Base-by-base conservation (phyloP, 2,329 filamentous ascomycete genomes). In the Monosporascus ibericus region DNA sequence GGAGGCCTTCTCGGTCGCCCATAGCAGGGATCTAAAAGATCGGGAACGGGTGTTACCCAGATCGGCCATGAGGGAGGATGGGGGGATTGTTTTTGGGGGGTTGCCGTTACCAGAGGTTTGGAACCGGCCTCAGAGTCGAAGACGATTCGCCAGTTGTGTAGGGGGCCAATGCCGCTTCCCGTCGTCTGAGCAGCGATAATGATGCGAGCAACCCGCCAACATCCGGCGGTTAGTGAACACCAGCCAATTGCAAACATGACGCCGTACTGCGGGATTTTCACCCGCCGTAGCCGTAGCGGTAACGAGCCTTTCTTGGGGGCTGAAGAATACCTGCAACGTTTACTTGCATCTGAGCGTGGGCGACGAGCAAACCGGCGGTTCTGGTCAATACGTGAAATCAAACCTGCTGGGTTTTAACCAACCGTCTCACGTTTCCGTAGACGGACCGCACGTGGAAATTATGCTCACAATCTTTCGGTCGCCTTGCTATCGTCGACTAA, bases 351-450 rank as follows among this genome's bases (percentile, higher is more conserved):
- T 20, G 9, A 42, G 22, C 22, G 14, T 34, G 4, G 30, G 30
- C 30, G 30, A 9, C 27, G 27, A 30, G 9, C 38, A 40, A 40
- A 40, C 15, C 18, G 37, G 38, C 3, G 18, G 17, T 40, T 20
- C 6, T 40, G 9, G 18, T 18, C 18, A 18, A 18, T 40, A 40
- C 17, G 17, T 40, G 38, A 40, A 40, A 40, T 24, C 22, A 4
- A 24, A 18, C 18, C 2, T 20, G 30, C 30, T 14, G 9, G 30
- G 30, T 34, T 34, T 34, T 14, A 34, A 5, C 9, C 11, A 2
- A 14, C 30, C 65, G 63, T 66, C 63, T 66, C 57, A 64, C 52
- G 56, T 56, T 59, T 54, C 63, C 60, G 61, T 55, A 60, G 57
- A 54, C 51, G 40, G 55, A 55, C 60, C 52, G 60, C 63, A 64